phyloP scores from a whole-genome alignment of 2,329 filamentous ascomycete species.

The Aspergillus amoenus region DNA sequence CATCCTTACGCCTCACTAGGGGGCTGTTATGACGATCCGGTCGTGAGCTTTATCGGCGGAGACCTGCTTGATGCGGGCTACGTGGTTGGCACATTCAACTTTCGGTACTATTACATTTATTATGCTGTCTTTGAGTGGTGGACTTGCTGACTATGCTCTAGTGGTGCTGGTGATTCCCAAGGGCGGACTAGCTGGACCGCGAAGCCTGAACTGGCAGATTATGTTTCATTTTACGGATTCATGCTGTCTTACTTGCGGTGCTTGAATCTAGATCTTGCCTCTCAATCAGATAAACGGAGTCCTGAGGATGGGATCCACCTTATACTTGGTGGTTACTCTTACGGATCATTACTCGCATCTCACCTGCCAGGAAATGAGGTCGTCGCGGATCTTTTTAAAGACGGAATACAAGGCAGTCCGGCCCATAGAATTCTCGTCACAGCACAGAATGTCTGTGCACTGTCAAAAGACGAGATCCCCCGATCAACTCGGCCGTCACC shows the following conservation, averaged over 20 bases:
- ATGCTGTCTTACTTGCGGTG: slow-evolving; percentile 69
- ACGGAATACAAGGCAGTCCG: slow-evolving; percentile 54
- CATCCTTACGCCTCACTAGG: slow-evolving; percentile 91
- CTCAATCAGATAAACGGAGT: neutral
- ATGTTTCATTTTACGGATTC: slow-evolving; percentile 78
- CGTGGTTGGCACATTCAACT: slow-evolving; percentile 86
- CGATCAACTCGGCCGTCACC: neutral
- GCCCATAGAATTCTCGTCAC: slow-evolving; percentile 69
- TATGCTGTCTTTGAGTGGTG: neutral
- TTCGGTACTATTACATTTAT: slow-evolving; percentile 58
- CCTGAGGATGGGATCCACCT: slow-evolving; percentile 33
- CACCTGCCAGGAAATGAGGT: slow-evolving; percentile 62
- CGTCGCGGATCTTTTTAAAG: slow-evolving; percentile 61
- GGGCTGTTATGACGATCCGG: slow-evolving; percentile 77
- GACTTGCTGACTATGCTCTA: slow-evolving; percentile 37
- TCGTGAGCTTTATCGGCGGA: slow-evolving; percentile 66
- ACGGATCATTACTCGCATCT: slow-evolving; percentile 79
- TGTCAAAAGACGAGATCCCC: slow-evolving; percentile 54
- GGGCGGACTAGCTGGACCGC: slow-evolving; percentile 86
- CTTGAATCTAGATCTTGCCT: slow-evolving; percentile 41
- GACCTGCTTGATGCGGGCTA: slow-evolving; percentile 70
- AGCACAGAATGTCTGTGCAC: slow-evolving; percentile 66
- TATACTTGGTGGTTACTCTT: slow-evolving; percentile 81
- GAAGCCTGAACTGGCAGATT: slow-evolving; percentile 77
- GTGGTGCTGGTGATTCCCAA: slow-evolving; percentile 72